Base-by-base conservation (phyloP, 2,329 filamentous ascomycete species). In the Colletotrichum siamense region DNA sequence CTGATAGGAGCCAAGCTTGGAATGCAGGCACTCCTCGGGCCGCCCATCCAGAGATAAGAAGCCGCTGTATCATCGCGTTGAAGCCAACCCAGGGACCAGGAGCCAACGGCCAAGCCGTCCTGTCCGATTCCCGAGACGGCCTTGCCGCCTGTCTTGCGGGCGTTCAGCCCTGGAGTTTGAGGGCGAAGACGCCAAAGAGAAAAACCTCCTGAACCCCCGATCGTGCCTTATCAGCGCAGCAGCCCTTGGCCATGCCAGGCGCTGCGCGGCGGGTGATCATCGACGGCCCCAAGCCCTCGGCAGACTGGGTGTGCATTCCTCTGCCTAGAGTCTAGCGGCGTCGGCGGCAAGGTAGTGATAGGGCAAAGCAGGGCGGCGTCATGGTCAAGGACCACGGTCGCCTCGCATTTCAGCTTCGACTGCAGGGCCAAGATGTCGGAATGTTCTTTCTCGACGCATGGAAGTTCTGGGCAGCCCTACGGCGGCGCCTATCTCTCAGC, bases 91-190 rank as follows among this genome's bases (percentile, higher is more conserved):
- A 24, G 62, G 55, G 61, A 18, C 55, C 52, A 73, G 69, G 36
- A 26, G 68, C n/a, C n/a, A 64, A 15, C 32, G 62, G 64, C 70
- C 64, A 73, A 64, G 64, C 69, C 64, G 18, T 62, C n/a, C 69
- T 62, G 32, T 22, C 59, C 34, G 22, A 30, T 22, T 32, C 18
- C 26, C 28, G 49, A 32, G 64, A 22, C n/a, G 28, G 44, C 39
- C 64, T 52, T 67, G 24, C 34, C 67, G 34, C 15, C 12, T 28
- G 24, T 28, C 6, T 61, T 73, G 73, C 73, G 70, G 70, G 70
- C 73, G 70, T 69, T 76, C 73, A 76, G 73, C 73, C 73, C 64
- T 73, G 64, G 36, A 24, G 55, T 16, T n/a, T 13, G 32, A 32
- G 34, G 28, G 30, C 6, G n/a, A 62, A 34, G n/a, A 49, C 44